Percentiles rank a stretch among this genome's conserved stretches.
These are phyloP conservation scores for Calcarisporium arbuscula DNA, from an alignment of 2,329 filamentous ascomycete genomes.

Conservation along the genomic window DNA sequence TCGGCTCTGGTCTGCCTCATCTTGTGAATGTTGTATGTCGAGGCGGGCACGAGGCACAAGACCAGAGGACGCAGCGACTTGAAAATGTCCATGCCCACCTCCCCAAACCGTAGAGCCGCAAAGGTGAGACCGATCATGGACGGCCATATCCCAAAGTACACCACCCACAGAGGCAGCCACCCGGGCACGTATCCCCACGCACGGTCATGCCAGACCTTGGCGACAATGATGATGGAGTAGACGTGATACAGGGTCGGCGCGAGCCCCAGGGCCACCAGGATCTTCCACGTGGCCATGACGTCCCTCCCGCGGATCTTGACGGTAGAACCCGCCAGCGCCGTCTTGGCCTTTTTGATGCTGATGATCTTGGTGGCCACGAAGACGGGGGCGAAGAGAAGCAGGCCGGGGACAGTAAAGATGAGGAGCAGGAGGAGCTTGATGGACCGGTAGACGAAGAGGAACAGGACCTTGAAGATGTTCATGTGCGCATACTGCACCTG, in stretches of 20 bases:
- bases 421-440: constrained; percentile 71
- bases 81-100: constrained; percentile 97
- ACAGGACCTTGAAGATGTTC: constrained; percentile 67
- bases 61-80: constrained; percentile 88
- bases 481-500: constrained; percentile 89
- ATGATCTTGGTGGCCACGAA: constrained; percentile 81
- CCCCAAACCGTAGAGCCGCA: constrained; percentile 86
- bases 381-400: constrained; percentile 81
- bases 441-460: constrained; percentile 72
- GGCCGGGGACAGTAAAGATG: constrained; percentile 76
- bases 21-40: constrained; percentile 75
- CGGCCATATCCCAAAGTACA: constrained; percentile 68
- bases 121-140: constrained; percentile 87
- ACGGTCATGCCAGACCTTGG: constrained; percentile 74
- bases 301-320: constrained; percentile 86
- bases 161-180: constrained; percentile 72
- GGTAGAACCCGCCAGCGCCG: constrained; percentile 76
- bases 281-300: constrained; percentile 91
- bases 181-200: constrained; percentile 75
- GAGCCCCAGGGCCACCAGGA: constrained; percentile 78
- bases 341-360: constrained; percentile 72
- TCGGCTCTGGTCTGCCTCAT: constrained; percentile 66
- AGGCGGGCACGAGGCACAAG: constrained; percentile 76
- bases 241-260: constrained; percentile 76
- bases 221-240: constrained; percentile 68